Evolutionary conservation across 345 rosid genomes (phyloP), one percentile per base, ranked within the genome.

Genomic region (Eucalyptus viminalis): DNA sequence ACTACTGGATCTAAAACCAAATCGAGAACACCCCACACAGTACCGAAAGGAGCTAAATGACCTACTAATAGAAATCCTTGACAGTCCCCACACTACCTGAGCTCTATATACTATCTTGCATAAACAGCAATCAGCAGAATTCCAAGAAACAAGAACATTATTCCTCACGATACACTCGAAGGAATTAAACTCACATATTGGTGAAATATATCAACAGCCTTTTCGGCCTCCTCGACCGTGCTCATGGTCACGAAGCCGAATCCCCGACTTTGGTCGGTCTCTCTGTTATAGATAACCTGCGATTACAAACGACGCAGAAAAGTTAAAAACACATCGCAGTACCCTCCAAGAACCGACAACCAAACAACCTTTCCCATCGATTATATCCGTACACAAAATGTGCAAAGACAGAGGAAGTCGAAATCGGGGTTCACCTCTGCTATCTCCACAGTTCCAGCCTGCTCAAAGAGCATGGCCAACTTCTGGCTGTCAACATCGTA

Each of bases 231-330:
- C 69, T 95, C 99, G 83, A 96, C 96, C 0, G 95, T 93, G 91
- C 99, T 97, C 98, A 98, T 97, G 11, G 98, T 95, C 91, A 98
- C 99, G 34, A 98, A 98, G 56, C 99, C 99, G 88, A 98, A 98
- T 34, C 99, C 99, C n/a, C 99, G 96, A 86, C 99, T 98, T 90
- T 92, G 95, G 88, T 97, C 98, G 19, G 96, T 97, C 81, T 95
- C 97, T 89, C 95, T 94, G 88, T 97, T 95, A 92, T 95, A 97
- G 87, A 97, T 94, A 89, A 97, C 97, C 99, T 97, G 92, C 89
- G 92, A 22, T 76, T 60, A 37, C 19, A 87, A 51, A 72, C 21
- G 43, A 54, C 27, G 24, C 31, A 21, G 10, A 25, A 29, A 76
- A 89, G 80, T 24, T 14, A n/a, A 22, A 76, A 22, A 4, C 47